Base-by-base conservation (phyloP, 2,329 filamentous ascomycete species). In the Ophiocordyceps robertsii region DNA sequence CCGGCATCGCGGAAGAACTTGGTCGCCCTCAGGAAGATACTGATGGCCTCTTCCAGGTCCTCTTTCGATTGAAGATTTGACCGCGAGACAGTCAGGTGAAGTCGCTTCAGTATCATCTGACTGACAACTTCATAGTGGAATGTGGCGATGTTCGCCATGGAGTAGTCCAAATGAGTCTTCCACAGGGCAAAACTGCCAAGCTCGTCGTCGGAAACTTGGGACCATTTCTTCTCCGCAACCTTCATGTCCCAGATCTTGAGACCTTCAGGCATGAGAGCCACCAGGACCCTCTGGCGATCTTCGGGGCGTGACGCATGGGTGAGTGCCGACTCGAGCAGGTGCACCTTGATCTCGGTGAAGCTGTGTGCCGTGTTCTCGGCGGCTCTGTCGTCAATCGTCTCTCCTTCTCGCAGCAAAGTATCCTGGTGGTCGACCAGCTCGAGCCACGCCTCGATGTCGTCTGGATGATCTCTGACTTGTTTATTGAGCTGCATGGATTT, bases 341-440 rank as follows among this genome's bases (percentile, higher is more conserved):
- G 78, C 3, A 94, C 64, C 49, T 86, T 90, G 43, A 95, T 77
- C 48, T 92, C 82, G 4, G 86, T 80, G 43, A 85, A 75, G 47
- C 82, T 82, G 47, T 72, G 73, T 40, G 68, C 65, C 53, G 92
- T 83, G 3, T 79, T 75, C 27, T 67, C 64, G 0, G 76, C 79
- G 29, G 54, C 59, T 33, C 61, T 67, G 36, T 56, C 68, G 53
- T 64, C 65, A 46, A 54, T 56, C 37, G 60, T 61, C 19, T 68
- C 62, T 24, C 68, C 67, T 21, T 68, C 63, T 41, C 65, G 65
- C 36, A 90, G 63, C 43, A 93, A 67, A 2, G 62, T 59, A 47
- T 87, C 78, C 61, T 96, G 90, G 46, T 94, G 79, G 8, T 78
- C 65, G 38, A 90, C 82, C n/a, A 95, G 68, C 32, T 75, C 70